phyloP scores from a whole-genome alignment of 306 rosid genomes.

The Abrus precatorius region DNA sequence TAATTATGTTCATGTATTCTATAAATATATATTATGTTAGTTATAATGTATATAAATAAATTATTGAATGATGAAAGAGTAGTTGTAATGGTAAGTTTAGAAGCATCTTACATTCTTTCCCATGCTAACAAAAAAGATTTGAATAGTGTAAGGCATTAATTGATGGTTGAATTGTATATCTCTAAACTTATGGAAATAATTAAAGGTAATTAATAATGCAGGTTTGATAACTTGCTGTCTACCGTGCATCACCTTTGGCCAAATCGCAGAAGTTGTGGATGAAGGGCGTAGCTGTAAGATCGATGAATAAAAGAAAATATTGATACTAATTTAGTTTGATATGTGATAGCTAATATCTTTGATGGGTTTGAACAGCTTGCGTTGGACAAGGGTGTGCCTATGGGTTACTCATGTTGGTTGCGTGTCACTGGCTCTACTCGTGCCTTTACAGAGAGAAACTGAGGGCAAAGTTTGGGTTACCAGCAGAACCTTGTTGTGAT shows the following conservation, averaged over 20 bases:
- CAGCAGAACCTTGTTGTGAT: slow-evolving; percentile 57
- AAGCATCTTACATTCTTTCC: no score
- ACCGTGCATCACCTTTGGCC: slow-evolving; percentile 61
- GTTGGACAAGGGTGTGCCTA: slow-evolving; percentile 52
- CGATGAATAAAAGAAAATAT: background rate
- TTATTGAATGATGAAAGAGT: no score
- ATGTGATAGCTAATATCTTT: background rate
- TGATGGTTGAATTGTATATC: no score
- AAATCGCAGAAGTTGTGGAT: slow-evolving; percentile 58
- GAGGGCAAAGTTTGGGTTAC: slow-evolving; percentile 48
- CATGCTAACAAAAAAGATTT: no score
- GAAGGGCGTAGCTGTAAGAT: slow-evolving; percentile 58
- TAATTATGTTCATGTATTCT: background rate
- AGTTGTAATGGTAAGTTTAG: no score
- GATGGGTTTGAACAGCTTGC: slow-evolving; percentile 45
- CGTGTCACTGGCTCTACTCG: slow-evolving; percentile 54
- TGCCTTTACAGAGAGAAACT: slow-evolving; percentile 56
- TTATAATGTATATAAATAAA: no score
- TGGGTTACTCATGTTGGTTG: slow-evolving; percentile 48
- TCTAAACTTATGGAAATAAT: background rate
- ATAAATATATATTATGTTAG: background rate
- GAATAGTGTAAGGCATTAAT: no score
- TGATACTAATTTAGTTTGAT: background rate
- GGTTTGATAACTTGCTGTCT: slow-evolving; percentile 57
- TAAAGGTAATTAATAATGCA: slow-evolving; percentile 27